A percentile compares a stretch with the other conserved stretches of the same genome.
Evolutionary conservation across 2,329 filamentous ascomycete genomes (phyloP).

Genomic region (Fusarium lateritium): DNA sequence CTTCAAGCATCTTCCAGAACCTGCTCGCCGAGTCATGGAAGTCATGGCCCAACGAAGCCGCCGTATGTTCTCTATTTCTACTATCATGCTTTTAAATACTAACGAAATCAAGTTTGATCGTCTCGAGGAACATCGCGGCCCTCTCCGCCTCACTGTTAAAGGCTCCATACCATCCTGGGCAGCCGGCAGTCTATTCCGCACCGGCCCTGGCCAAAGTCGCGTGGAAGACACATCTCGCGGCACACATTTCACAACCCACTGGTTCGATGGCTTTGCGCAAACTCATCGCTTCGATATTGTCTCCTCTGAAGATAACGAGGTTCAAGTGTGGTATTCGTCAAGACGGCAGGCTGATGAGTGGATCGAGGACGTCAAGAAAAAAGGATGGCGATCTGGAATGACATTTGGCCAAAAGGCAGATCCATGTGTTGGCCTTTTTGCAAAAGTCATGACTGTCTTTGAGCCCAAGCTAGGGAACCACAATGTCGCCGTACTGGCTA

Average conservation of each 20-base stretch:
- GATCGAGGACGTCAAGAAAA: slow-evolving; percentile 71
- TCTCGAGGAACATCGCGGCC: slow-evolving; percentile 74
- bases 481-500: slow-evolving; percentile 72
- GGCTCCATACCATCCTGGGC: slow-evolving; percentile 80
- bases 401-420: slow-evolving; percentile 81
- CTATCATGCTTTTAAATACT: neutral
- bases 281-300: slow-evolving; percentile 81
- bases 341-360: slow-evolving; percentile 76
- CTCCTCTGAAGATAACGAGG: slow-evolving; percentile 51
- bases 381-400: slow-evolving; percentile 69
- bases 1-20: slow-evolving; percentile 45
- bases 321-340: slow-evolving; percentile 77
- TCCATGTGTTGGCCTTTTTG: slow-evolving; percentile 80
- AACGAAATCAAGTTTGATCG: slow-evolving; percentile 71
- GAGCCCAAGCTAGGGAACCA: slow-evolving; percentile 63
- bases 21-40: slow-evolving; percentile 54
- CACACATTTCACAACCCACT: slow-evolving; percentile 77
- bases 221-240: slow-evolving; percentile 71
- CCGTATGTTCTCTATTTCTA: slow-evolving; percentile 51
- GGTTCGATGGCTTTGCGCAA: slow-evolving; percentile 85
- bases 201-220: slow-evolving; percentile 77
- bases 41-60: slow-evolving; percentile 65
- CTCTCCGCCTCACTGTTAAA: slow-evolving; percentile 73
- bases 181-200: slow-evolving; percentile 80
- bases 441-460: slow-evolving; percentile 78